Conservation (phyloP, 1,139 yeast species). For the Lodderomyces elongisporus region DNA sequence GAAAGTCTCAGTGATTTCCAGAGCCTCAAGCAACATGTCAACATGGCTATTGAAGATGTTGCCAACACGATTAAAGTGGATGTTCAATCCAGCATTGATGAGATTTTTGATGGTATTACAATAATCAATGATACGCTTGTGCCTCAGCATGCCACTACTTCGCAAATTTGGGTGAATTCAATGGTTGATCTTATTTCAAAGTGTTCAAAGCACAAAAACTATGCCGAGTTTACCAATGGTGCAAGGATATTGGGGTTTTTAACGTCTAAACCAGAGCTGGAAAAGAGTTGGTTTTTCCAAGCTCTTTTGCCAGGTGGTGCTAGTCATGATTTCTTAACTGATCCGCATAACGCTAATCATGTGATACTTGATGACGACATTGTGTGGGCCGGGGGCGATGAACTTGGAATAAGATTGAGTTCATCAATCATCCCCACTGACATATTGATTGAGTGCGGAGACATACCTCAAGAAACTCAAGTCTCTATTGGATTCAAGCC, state of each 20-base stretch:
- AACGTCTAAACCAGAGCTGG: conserved; percentile 18
- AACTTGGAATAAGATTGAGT: conserved; percentile 34
- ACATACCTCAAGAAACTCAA: conserved; percentile 4
- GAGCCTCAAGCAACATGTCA: conserved; percentile 7
- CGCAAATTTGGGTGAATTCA: conserved; percentile 15
- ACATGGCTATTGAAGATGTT: conserved; percentile 3
- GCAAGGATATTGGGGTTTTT: conserved; percentile 40
- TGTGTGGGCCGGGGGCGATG: conserved; percentile 33
- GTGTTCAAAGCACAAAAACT: conserved; percentile 36
- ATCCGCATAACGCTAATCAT: conserved; percentile 38
- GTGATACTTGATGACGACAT: conserved; percentile 31
- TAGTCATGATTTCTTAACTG: conserved; percentile 10
- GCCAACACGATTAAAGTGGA: conserved; percentile 4
- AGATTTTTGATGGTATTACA: conserved; percentile 23
- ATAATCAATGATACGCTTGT: conserved; percentile 6
- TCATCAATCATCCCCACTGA: conserved; percentile 34
- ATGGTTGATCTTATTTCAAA: conserved; percentile 31
- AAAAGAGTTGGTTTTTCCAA: conserved; percentile 31
- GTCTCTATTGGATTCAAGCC: conserved; percentile 33
- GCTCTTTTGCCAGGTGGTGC: conserved; percentile 26
- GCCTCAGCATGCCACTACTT: conserved; percentile 2
- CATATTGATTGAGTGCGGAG: conserved; percentile 22
- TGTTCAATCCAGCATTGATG: conserved; percentile 17
- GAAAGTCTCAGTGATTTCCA: conserved; percentile 6
- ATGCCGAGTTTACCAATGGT: conserved; percentile 39